A percentile compares a stretch with the other conserved stretches of the same genome.
These are phyloP conservation scores for Fusarium sp. DNA, from an alignment of 2,329 filamentous ascomycete genomes.

Conservation along the genomic window DNA sequence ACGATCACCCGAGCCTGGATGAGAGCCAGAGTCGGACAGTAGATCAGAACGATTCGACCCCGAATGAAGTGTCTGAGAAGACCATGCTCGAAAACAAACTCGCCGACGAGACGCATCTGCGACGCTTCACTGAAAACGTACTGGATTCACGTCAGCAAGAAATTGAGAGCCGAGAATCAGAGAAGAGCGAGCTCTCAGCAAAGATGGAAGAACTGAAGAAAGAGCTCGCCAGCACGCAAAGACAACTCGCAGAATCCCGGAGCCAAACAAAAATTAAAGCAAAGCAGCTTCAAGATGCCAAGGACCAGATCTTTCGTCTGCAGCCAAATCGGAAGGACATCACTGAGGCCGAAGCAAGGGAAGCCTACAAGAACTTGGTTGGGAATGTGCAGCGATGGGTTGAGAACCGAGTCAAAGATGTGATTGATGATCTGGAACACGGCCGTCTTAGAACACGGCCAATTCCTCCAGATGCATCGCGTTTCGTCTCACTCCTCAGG, in stretches of 20 bases:
- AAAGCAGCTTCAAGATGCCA: constrained; percentile 51
- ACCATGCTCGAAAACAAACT: constrained; percentile 47
- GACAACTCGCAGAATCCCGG: constrained; percentile 52
- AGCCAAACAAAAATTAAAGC: constrained; percentile 45
- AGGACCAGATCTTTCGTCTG: constrained; percentile 53
- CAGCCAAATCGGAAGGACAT: constrained; percentile 55
- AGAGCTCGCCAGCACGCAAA: constrained; percentile 50
- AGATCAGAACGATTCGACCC: constrained; percentile 16
- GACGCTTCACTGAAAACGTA: constrained; percentile 56
- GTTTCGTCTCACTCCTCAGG: constrained; percentile 54
- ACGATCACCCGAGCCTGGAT: constrained; percentile 12
- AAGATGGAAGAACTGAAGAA: constrained; percentile 51
- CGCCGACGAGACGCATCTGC: constrained; percentile 52
- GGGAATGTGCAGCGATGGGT: constrained; percentile 57
- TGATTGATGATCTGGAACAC: constrained; percentile 53
- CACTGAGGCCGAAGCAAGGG: constrained; percentile 55
- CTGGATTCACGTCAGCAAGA: constrained; percentile 56
- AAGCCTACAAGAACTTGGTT: constrained; percentile 53
- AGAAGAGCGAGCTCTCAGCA: constrained; percentile 48
- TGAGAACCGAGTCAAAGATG: constrained; percentile 52
- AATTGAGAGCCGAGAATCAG: constrained; percentile 51
- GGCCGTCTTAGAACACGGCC: constrained; percentile 47
- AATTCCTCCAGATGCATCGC: constrained; percentile 47
- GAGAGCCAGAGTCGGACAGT: constrained; percentile 16
- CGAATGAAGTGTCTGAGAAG: constrained; percentile 28